Percentiles rank a stretch among this genome's conserved stretches.
These are phyloP conservation scores for Hapsidospora chrysogenum DNA, from an alignment of 495 filamentous ascomycete species.

Conservation along the genomic window DNA sequence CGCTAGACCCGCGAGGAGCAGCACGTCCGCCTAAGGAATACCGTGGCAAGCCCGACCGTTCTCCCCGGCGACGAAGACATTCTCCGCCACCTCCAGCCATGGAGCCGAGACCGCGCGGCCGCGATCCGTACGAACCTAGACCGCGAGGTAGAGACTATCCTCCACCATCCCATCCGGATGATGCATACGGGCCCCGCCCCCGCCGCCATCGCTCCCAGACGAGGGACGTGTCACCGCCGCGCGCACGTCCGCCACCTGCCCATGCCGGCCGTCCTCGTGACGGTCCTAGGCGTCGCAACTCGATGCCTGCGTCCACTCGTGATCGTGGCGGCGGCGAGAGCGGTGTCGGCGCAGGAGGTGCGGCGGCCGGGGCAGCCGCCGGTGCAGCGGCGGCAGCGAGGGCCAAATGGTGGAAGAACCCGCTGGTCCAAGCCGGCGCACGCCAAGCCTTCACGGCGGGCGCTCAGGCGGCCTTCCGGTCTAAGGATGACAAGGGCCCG, in stretches of 20 bases:
- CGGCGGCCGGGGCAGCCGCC: too few relatives aligned
- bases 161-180: neutral
- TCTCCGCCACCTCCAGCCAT: neutral
- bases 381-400: too few relatives aligned
- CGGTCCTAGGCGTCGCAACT: neutral
- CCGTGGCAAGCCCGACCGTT: too few relatives aligned
- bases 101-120: neutral
- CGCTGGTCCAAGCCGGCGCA: neutral
- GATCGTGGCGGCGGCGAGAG: too few relatives aligned
- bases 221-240: neutral
- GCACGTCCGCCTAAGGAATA: neutral
- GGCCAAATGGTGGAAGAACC: conserved; percentile 1
- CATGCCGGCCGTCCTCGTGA: neutral
- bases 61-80: neutral
- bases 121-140: neutral
- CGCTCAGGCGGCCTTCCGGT: neutral
- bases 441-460: neutral
- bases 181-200: neutral
- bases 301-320: neutral
- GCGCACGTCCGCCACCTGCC: neutral
- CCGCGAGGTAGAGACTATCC: neutral
- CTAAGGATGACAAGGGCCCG: neutral
- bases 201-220: neutral
- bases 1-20: neutral
- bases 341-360: too few relatives aligned